Conservation (phyloP, 306 rosid species). For the Mimosa pudica region DNA sequence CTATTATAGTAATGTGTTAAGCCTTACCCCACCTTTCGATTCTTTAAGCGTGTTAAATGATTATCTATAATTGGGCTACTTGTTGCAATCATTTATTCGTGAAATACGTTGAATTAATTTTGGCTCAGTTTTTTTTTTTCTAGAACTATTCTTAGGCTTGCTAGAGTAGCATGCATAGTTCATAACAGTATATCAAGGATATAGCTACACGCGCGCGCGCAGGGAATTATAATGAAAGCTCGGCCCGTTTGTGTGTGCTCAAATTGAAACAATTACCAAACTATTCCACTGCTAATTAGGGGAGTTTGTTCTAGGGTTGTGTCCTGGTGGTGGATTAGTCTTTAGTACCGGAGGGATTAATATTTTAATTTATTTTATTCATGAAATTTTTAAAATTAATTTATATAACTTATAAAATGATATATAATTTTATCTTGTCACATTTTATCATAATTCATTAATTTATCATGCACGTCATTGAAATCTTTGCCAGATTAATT, state of each 20-base stretch:
- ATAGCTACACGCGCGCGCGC: background rate
- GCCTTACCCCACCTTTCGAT: background rate
- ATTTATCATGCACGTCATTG: too few species aligned
- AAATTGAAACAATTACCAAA: conserved; percentile 7
- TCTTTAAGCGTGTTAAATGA: background rate
- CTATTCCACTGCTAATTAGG: conserved; percentile 8
- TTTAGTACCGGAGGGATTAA: too few species aligned
- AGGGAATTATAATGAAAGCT: conserved; percentile 30
- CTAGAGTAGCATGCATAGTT: conserved; percentile 11
- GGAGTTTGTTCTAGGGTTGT: too few species aligned
- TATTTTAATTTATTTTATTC: too few species aligned
- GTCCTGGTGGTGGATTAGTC: too few species aligned
- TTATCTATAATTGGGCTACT: background rate
- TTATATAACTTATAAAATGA: too few species aligned
- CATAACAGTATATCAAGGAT: background rate
- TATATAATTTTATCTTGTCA: too few species aligned
- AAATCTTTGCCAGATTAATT: too few species aligned
- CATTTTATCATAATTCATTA: too few species aligned
- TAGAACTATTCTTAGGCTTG: background rate
- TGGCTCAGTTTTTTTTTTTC: background rate
- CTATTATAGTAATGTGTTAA: background rate
- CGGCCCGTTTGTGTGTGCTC: conserved; percentile 3
- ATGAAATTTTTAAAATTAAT: too few species aligned
- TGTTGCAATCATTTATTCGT: background rate
- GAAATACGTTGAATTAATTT: background rate